Evolutionary conservation across 192 early-diverging fungal genomes (phyloP).

Genomic region (Linnemannia elongata): DNA sequence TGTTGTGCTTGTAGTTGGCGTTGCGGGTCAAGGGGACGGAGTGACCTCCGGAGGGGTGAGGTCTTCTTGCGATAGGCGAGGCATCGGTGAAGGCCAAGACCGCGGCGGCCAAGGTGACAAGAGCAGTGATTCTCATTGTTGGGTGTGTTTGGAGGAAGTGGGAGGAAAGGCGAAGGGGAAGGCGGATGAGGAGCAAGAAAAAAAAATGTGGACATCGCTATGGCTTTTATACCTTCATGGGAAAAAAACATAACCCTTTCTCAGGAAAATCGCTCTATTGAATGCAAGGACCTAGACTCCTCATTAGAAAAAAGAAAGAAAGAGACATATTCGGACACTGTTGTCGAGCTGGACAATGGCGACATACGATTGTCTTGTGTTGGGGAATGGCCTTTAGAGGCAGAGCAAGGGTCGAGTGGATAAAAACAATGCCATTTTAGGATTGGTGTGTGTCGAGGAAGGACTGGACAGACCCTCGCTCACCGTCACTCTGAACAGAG

Average conservation of each 20-base stretch:
- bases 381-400: not conserved
- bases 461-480: too few species aligned
- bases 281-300: not conserved
- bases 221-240: slow-evolving; percentile 5
- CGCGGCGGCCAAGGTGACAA: slow-evolving; percentile 9
- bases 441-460: not conserved
- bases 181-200: not conserved
- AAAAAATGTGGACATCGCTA: not conserved
- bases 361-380: not conserved
- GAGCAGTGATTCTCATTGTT: slow-evolving; percentile 4
- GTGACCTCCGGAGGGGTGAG: slow-evolving; percentile 6
- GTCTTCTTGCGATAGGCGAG: slow-evolving; percentile 4
- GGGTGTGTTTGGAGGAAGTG: not conserved
- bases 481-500: too few species aligned
- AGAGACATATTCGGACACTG: not conserved
- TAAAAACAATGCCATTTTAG: slow-evolving; percentile 5
- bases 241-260: not conserved
- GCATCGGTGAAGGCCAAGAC: slow-evolving; percentile 12
- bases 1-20: slow-evolving; percentile 22
- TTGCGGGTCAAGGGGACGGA: slow-evolving; percentile 13
- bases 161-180: not conserved
- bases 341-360: not conserved
- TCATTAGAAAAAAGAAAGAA: not conserved
- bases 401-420: not conserved
- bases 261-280: not conserved